Evolutionary conservation across 257 asterid species (phyloP).

Genomic region (Solanum ahanhuiri): DNA sequence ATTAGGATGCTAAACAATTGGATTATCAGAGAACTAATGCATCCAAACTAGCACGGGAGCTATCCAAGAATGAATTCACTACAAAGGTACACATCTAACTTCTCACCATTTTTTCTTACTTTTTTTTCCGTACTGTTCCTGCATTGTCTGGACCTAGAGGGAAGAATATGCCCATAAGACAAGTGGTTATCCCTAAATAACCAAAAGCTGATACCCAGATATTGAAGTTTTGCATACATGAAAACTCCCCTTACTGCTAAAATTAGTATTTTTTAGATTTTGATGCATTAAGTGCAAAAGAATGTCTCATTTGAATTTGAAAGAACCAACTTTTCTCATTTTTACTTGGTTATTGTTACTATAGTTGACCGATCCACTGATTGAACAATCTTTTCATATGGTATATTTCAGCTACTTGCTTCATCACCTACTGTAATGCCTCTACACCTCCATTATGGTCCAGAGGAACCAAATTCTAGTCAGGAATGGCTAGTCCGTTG

Average conservation of each 20-base stretch:
- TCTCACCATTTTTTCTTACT: not conserved
- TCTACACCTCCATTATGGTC: conserved; percentile 30
- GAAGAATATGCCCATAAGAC: not conserved
- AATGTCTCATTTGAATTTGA: not conserved
- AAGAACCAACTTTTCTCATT: not conserved
- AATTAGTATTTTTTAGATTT: not conserved
- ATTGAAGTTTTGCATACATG: not conserved
- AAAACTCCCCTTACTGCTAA: not conserved
- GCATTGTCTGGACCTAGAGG: not conserved
- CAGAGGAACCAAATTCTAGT: conserved; percentile 42
- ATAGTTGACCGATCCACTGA: not conserved
- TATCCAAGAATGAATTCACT: conserved; percentile 25
- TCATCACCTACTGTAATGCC: conserved; percentile 29
- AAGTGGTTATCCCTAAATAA: not conserved
- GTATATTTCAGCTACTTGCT: conserved; percentile 36
- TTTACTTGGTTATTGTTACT: not conserved
- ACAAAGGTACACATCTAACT: conserved; percentile 13
- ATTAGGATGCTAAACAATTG: conserved; percentile 21
- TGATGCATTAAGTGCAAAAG: not conserved
- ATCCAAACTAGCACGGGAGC: not conserved
- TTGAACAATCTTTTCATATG: not conserved
- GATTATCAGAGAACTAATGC: conserved; percentile 2
- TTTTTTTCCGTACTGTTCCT: not conserved
- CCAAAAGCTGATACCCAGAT: not conserved
- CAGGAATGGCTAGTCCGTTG: conserved; percentile 56